Base-by-base conservation (phyloP, 2,329 filamentous ascomycete species). In the Monilinia laxa region DNA sequence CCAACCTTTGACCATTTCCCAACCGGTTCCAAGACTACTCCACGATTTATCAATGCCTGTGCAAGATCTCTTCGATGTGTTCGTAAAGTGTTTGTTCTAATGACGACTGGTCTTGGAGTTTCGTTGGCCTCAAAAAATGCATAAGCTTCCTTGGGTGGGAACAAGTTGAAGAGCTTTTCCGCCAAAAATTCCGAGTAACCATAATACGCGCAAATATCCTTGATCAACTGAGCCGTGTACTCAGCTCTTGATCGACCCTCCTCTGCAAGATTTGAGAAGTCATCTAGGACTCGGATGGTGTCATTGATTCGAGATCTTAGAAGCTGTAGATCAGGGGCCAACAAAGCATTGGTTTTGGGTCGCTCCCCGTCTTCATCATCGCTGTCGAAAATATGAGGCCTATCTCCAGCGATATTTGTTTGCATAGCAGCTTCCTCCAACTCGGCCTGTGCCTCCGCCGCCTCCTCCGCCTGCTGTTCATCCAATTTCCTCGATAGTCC, bases 81-180 rank as follows among this genome's bases (percentile, higher is more conserved):
- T 52, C 92, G 90, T 68, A 99, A 86, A 11, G 94, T 99, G 80
- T 99, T 99, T 70, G 95, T 98, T 75, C 95, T 89, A 77, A 99
- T 96, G 71, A 99, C 95, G 67, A 99, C 89, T 4, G 95, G 95
- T 62, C 95, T 88, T 18, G 93, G 87, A 38, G 91, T 93, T 81
- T 99, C 95, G 87, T 99, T 99, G 74, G 94, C 94, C 81, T 99
- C 95, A 81, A 99, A 98, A 80, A 99, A 99, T 65, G 93, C 93
- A 73, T 98, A 96, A 0, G 95, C 95, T 81, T 99, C 95, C 73
- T 90, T 89, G 0, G 95, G 92, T 1, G 93, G 88, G 80, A 99
- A 98, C 9, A 99, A 87, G 75, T 90, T 89, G 81, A 93, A 93
- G 20, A 99, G 87, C 83, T 98, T 99, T 79, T 97, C 92, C 5